phyloP scores from a whole-genome alignment of 2,329 filamentous ascomycete species.

The Chlorencoelia australis region DNA sequence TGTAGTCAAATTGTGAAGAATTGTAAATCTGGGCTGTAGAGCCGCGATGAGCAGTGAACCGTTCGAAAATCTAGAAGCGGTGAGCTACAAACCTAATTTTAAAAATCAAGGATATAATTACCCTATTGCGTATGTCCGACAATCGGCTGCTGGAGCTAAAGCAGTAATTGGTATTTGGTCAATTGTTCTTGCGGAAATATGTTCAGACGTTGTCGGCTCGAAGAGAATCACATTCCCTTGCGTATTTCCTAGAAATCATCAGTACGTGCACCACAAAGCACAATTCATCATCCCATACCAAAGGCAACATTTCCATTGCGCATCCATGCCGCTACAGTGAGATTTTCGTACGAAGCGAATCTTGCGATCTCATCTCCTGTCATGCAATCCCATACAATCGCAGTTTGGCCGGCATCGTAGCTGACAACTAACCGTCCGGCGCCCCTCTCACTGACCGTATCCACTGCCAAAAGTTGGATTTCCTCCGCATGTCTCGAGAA shows the following conservation, averaged over 20 bases:
- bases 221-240: constrained; percentile 93
- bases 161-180: constrained; percentile 91
- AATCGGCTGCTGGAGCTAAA: constrained; percentile 79
- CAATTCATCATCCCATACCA: constrained; percentile 66
- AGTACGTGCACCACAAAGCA: constrained; percentile 8
- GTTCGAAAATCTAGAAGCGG: constrained; percentile 67
- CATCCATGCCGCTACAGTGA: constrained; percentile 89
- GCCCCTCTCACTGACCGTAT: constrained; percentile 82
- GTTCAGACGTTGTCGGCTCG: constrained; percentile 85
- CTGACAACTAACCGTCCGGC: constrained; percentile 81
- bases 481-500: constrained; percentile 80
- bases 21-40: constrained; percentile 84
- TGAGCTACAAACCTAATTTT: constrained; percentile 10
- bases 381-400: constrained; percentile 94
- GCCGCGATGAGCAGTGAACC: constrained; percentile 86
- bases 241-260: constrained; percentile 57
- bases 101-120: constrained; percentile 31
- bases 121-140: constrained; percentile 93
- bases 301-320: constrained; percentile 93
- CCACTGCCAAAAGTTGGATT: constrained; percentile 74
- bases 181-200: constrained; percentile 82
- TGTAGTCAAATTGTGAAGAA: constrained; percentile 83
- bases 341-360: constrained; percentile 84
- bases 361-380: constrained; percentile 82
- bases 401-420: constrained; percentile 82